These are phyloP conservation scores for Annulohypoxylon truncatum DNA, from an alignment of 2,329 filamentous ascomycete genomes.

Conservation along the genomic window DNA sequence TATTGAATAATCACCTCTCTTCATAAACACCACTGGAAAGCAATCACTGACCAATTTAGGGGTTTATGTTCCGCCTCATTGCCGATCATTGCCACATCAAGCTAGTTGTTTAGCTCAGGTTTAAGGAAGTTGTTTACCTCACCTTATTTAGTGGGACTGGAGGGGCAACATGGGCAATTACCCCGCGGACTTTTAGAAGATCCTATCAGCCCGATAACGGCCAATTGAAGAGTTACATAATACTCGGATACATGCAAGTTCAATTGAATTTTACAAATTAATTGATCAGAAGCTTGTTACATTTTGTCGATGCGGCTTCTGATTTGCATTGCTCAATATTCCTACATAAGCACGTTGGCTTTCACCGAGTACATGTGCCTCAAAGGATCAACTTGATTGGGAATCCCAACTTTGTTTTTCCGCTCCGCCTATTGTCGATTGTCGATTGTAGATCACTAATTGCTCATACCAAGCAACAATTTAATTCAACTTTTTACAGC, in stretches of 20 bases:
- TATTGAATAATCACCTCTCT: too few species aligned
- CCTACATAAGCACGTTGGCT: conserved; percentile 16
- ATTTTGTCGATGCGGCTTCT: neutral
- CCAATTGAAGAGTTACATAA: conserved; percentile 23
- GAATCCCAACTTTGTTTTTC: conserved; percentile 16
- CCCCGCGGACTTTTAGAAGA: conserved; percentile 31
- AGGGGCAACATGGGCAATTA: conserved; percentile 8
- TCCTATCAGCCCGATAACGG: conserved; percentile 35
- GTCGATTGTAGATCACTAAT: neutral
- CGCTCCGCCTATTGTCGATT: neutral
- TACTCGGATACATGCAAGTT: conserved; percentile 28
- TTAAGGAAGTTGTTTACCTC: too few species aligned
- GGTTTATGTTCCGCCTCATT: too few species aligned
- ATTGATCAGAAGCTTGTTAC: neutral
- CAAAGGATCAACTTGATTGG: conserved; percentile 14
- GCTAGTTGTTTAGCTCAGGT: too few species aligned
- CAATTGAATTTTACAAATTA: conserved; percentile 15
- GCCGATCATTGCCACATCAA: too few species aligned
- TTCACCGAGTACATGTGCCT: conserved; percentile 6
- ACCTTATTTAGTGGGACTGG: neutral
- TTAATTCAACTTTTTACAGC: neutral
- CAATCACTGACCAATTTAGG: too few species aligned
- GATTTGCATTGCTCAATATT: conserved; percentile 2
- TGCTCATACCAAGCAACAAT: too few species aligned
- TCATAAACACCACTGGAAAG: too few species aligned